Conservation (phyloP, 1,139 yeast species). For the Debaryomycetaceae sp. region DNA sequence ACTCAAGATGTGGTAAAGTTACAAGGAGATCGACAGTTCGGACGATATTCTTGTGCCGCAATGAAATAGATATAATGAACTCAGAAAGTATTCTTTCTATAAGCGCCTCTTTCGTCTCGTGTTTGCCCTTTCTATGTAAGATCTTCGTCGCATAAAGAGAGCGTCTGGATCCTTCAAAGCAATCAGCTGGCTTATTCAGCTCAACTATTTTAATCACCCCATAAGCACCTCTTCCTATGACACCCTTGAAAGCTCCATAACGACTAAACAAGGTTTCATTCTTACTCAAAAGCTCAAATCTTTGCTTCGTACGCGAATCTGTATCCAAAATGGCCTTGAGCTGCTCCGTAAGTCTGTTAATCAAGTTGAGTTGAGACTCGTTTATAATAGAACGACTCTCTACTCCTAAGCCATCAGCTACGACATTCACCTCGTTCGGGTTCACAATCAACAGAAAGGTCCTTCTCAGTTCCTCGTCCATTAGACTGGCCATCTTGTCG, state of each 20-base stretch:
- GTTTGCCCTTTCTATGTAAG: slow-evolving; percentile 34
- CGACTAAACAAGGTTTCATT: slow-evolving; percentile 45
- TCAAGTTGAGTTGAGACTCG: slow-evolving; percentile 49
- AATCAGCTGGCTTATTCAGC: slow-evolving; percentile 38
- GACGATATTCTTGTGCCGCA: slow-evolving; percentile 68
- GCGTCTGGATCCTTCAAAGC: neutral
- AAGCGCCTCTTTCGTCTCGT: slow-evolving; percentile 57
- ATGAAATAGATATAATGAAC: slow-evolving; percentile 67
- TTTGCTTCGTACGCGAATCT: slow-evolving; percentile 17
- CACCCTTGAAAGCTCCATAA: slow-evolving; percentile 77
- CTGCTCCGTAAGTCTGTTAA: slow-evolving; percentile 47
- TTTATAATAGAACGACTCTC: slow-evolving; percentile 52
- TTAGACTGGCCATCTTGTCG: slow-evolving; percentile 15
- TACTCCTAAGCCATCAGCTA: slow-evolving; percentile 18
- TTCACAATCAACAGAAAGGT: slow-evolving; percentile 30
- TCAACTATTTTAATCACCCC: slow-evolving; percentile 74
- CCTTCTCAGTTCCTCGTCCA: slow-evolving; percentile 29
- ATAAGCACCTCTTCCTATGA: slow-evolving; percentile 82
- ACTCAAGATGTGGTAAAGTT: slow-evolving; percentile 16
- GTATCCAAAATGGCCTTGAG: slow-evolving; percentile 22
- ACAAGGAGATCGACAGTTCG: slow-evolving; percentile 65
- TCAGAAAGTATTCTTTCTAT: slow-evolving; percentile 71
- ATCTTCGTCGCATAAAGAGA: slow-evolving; percentile 70
- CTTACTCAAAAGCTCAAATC: slow-evolving; percentile 11
- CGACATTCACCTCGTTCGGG: slow-evolving; percentile 20